Evolutionary conservation across 331 rosid species (phyloP).

Genomic region (Acacia concinna): DNA sequence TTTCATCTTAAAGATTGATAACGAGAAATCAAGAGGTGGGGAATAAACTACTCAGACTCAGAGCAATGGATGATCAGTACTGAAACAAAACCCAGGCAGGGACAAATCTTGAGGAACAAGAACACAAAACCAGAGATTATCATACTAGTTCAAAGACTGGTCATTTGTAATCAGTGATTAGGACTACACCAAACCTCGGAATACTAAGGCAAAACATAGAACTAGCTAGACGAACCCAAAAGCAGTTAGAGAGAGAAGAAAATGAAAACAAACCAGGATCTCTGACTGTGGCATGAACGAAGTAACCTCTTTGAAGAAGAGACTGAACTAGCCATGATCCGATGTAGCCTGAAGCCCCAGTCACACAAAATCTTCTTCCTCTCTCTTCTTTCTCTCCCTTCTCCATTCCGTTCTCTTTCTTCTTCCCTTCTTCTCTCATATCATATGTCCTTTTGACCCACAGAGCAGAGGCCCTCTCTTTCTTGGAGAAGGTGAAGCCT

Average conservation of each 20-base stretch:
- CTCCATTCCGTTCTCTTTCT: background rate
- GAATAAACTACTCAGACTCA: background rate
- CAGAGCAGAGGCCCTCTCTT: background rate
- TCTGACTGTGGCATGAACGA: constrained; percentile 18
- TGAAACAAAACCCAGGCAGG: background rate
- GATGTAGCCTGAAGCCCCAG: background rate
- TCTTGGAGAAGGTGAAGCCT: background rate
- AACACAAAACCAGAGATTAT: background rate
- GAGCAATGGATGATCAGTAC: background rate
- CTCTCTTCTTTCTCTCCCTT: too few relatives aligned
- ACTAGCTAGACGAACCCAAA: background rate
- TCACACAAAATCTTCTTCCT: background rate
- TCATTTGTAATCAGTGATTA: background rate
- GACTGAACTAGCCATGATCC: background rate
- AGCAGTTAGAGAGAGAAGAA: background rate
- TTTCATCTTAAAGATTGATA: background rate
- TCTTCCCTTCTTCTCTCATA: background rate
- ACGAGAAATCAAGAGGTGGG: background rate
- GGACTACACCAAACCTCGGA: background rate
- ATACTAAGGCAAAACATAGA: background rate
- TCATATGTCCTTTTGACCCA: background rate
- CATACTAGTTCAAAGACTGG: background rate
- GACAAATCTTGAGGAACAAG: background rate
- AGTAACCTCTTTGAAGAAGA: background rate
- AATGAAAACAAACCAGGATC: constrained; percentile 40